Conservation (phyloP, 768 basidiomycete genomes). For the Suillus weaverae region DNA sequence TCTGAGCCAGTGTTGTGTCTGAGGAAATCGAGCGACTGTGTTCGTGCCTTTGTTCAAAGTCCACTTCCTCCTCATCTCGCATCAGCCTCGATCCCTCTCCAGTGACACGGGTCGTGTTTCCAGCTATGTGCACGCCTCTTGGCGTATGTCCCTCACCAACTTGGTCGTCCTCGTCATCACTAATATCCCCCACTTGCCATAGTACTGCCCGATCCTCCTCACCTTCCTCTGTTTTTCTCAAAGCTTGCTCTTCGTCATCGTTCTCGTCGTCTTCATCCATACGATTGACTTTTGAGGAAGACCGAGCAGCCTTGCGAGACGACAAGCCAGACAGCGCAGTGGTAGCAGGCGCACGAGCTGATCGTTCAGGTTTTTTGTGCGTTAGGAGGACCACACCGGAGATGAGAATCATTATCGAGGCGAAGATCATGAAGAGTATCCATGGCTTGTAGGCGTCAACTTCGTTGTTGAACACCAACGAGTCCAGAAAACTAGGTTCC, state of each 20-base stretch:
- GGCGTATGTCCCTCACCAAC: slow-evolving; percentile 32
- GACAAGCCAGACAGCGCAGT: slow-evolving; percentile 27
- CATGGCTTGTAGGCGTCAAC: slow-evolving; percentile 84
- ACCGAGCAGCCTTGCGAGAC: slow-evolving; percentile 22
- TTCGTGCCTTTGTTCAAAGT: slow-evolving; percentile 32
- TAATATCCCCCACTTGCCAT: slow-evolving; percentile 75
- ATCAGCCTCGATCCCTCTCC: slow-evolving; percentile 49
- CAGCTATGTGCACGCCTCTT: slow-evolving; percentile 19
- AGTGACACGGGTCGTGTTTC: slow-evolving; percentile 15
- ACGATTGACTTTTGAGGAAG: slow-evolving; percentile 18
- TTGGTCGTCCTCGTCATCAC: slow-evolving; percentile 63
- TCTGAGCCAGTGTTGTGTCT: slow-evolving; percentile 34
- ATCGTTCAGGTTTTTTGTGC: slow-evolving; percentile 80
- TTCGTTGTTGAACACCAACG: slow-evolving; percentile 80
- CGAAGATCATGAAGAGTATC: slow-evolving; percentile 85
- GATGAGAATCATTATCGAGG: slow-evolving; percentile 84
- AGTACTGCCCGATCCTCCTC: slow-evolving; percentile 36
- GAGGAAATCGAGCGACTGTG: slow-evolving; percentile 37
- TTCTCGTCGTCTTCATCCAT: slow-evolving; percentile 21
- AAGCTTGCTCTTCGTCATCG: slow-evolving; percentile 40
- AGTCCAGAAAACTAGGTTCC: slow-evolving; percentile 54
- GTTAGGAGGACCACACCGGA: slow-evolving; percentile 92
- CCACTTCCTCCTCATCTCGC: slow-evolving; percentile 30
- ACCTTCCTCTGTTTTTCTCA: slow-evolving; percentile 37
- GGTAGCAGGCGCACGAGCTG: slow-evolving; percentile 24